phyloP scores from a whole-genome alignment of 1,284 basidiomycete species.

The Baeospora myosura region DNA sequence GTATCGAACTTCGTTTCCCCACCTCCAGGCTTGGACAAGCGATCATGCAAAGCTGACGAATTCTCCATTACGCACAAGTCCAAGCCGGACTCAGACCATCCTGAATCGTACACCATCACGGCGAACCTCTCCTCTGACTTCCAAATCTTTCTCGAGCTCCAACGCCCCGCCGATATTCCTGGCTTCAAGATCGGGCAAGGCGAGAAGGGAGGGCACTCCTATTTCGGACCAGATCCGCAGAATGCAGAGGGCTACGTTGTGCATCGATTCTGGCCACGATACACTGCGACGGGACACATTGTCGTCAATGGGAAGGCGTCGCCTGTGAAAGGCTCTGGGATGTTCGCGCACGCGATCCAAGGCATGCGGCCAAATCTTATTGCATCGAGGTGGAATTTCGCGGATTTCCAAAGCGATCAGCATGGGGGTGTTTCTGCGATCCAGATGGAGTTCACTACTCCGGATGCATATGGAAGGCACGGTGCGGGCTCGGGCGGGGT shows the following conservation, averaged over 20 bases:
- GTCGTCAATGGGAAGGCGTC: slow-evolving; percentile 66
- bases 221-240: slow-evolving; percentile 74
- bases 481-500: slow-evolving; percentile 76
- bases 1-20: slow-evolving; percentile 79
- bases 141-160: slow-evolving; percentile 73
- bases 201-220: slow-evolving; percentile 81
- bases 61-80: slow-evolving; percentile 76
- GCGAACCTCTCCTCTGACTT: slow-evolving; percentile 79
- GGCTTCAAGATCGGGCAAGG: slow-evolving; percentile 94
- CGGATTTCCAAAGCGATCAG: slow-evolving; percentile 72
- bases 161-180: slow-evolving; percentile 61
- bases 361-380: slow-evolving; percentile 96
- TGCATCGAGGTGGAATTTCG: slow-evolving; percentile 95
- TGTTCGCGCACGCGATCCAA: slow-evolving; percentile 96
- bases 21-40: slow-evolving; percentile 72
- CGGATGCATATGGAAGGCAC: slow-evolving; percentile 64
- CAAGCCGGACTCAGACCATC: slow-evolving; percentile 54
- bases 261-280: slow-evolving; percentile 88
- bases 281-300: slow-evolving; percentile 62
- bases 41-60: slow-evolving; percentile 85
- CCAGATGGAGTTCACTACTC: slow-evolving; percentile 96
- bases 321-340: slow-evolving; percentile 70
- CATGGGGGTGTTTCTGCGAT: slow-evolving; percentile 78
- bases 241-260: slow-evolving; percentile 85
- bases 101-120: slow-evolving; percentile 74